phyloP scores from a whole-genome alignment of 2,329 filamentous ascomycete genomes.

The Nemania abortiva region DNA sequence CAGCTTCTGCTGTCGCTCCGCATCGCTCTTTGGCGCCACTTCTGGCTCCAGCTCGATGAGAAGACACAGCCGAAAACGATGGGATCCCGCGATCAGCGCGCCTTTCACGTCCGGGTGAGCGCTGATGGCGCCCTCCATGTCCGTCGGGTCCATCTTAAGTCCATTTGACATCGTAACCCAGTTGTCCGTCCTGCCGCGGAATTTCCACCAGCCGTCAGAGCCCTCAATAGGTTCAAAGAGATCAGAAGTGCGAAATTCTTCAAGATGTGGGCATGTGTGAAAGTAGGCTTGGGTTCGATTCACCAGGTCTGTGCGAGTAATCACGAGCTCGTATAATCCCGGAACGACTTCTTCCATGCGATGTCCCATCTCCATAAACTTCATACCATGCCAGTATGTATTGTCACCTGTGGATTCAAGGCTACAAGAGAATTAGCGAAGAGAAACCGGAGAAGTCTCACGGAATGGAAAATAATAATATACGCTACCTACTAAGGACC shows the following conservation, averaged over 20 bases:
- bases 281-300: constrained; percentile 43
- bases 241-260: constrained; percentile 55
- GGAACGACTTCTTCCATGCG: constrained; percentile 50
- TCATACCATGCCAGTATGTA: constrained; percentile 46
- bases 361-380: constrained; percentile 49
- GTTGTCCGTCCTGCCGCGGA: constrained; percentile 53
- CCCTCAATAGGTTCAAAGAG: constrained; percentile 57
- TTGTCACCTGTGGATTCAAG: constrained; percentile 41
- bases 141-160: constrained; percentile 57
- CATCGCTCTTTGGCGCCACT: constrained; percentile 24
- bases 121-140: constrained; percentile 56
- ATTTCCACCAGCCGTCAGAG: constrained; percentile 56
- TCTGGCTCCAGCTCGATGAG: constrained; percentile 44
- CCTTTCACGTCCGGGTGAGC: constrained; percentile 43
- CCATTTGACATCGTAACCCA: constrained; percentile 58
- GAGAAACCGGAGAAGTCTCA: background rate
- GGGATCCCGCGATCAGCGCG: constrained; percentile 45
- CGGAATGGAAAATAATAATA: background rate
- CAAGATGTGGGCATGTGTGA: constrained; percentile 53
- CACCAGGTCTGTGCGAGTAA: constrained; percentile 45
- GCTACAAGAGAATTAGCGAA: constrained; percentile 17
- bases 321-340: constrained; percentile 50
- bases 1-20: constrained; percentile 31
- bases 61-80: constrained; percentile 46
- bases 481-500: constrained; percentile 30